A percentile compares a stretch with the other conserved stretches of the same genome.
phyloP scores from a whole-genome alignment of 139 green algal species.

The Diplosphaera chodatii region DNA sequence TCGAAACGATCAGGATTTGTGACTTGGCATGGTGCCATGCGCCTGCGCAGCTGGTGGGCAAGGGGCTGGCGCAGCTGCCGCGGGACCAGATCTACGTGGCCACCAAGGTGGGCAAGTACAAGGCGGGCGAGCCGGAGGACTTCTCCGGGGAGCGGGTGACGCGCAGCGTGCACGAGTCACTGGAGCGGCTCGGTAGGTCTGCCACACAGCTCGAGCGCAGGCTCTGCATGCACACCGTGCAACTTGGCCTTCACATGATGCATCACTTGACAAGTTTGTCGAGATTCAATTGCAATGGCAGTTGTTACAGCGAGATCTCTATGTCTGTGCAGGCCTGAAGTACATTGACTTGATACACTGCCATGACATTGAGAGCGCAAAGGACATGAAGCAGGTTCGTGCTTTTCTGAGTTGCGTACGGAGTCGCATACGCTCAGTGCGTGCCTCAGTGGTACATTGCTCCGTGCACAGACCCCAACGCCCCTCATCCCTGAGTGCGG shows the following conservation, averaged over 20 bases:
- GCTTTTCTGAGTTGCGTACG: neutral
- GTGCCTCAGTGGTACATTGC: neutral
- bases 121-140: slow-evolving; percentile 17
- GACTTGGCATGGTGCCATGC: no score
- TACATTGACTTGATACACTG: slow-evolving; percentile 48
- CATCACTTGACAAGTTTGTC: no score
- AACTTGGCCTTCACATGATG: no score
- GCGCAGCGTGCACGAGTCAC: slow-evolving; percentile 28
- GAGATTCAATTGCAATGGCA: no score
- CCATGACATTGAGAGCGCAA: slow-evolving; percentile 46
- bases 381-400: slow-evolving; percentile 11
- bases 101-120: slow-evolving; percentile 26
- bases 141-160: slow-evolving; percentile 42
- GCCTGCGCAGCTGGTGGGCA: slow-evolving; percentile 16
- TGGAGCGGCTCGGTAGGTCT: slow-evolving; percentile 16
- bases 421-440: no score
- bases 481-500: no score
- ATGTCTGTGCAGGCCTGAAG: slow-evolving; percentile 13
- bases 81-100: slow-evolving; percentile 24
- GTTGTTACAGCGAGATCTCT: no score
- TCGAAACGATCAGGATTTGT: no score
- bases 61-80: slow-evolving; percentile 19
- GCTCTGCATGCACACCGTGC: no score
- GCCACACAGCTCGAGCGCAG: no score
- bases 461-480: no score